These are phyloP conservation scores for Sporobolus alterniflorus DNA, from an alignment of 202 grass and related monocot genomes.

Conservation along the genomic window DNA sequence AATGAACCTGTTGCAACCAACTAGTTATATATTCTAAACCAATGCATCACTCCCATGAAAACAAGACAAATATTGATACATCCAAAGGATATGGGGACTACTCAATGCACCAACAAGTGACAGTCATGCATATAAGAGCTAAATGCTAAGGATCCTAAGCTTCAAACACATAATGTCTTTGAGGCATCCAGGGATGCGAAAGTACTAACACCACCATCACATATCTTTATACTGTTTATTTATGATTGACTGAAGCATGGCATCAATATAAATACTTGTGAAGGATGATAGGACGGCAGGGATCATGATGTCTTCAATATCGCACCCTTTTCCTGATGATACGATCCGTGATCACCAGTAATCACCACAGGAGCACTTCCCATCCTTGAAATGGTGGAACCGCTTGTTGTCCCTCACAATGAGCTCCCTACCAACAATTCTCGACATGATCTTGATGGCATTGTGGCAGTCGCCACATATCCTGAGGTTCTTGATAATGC, in stretches of 20 bases:
- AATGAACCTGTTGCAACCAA: neutral
- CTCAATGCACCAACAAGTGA: conserved; percentile 14
- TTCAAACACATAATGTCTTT: neutral
- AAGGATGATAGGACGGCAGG: conserved; percentile 26
- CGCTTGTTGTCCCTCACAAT: conserved; percentile 97
- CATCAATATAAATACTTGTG: conserved; percentile 29
- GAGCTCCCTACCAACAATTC: conserved; percentile 93
- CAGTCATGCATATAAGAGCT: neutral
- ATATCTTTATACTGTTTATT: conserved; percentile 34
- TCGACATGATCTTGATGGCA: conserved; percentile 99
- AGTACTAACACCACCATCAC: neutral
- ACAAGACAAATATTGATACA: neutral
- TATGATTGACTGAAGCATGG: neutral
- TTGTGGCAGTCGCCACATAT: conserved; percentile 99
- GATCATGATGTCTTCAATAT: conserved; percentile 1
- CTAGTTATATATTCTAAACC: neutral
- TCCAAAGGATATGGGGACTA: neutral
- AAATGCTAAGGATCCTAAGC: neutral
- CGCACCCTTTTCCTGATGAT: neutral
- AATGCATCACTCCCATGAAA: neutral
- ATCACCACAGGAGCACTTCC: conserved; percentile 97
- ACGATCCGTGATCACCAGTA: conserved; percentile 74
- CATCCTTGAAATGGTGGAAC: conserved; percentile 98
- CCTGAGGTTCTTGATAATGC: conserved; percentile 96
- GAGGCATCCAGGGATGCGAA: neutral